Base-by-base conservation (phyloP, 2,329 filamentous ascomycete species). In the Arthroderma sp. region DNA sequence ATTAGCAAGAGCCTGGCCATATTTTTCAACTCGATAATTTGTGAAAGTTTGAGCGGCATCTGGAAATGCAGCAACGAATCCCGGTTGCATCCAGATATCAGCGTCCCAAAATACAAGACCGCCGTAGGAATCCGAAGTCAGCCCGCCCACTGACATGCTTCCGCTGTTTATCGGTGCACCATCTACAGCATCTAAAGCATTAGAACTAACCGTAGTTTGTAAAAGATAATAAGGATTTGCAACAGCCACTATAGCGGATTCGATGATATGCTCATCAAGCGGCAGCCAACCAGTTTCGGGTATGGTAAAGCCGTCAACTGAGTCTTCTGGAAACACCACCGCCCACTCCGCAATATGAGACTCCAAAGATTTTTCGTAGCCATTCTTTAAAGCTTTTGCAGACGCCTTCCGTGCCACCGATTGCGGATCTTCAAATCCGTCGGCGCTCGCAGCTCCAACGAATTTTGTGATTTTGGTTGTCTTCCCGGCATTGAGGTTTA, bases 41-140 rank as follows among this genome's bases (percentile, higher is more conserved):
- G 75, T 73, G 48, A 84, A 77, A 28, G 79, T 73, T 54, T 76
- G 72, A 4, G 74, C 73, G 43, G 75, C 72, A 47, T 75, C 66
- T 1, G 81, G 81, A 54, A 79, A 77, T 0, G 78, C 71, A 1
- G 79, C 68, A 9, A 80, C 75, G 6, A 84, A 60, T 6, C 79
- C 79, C 4, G 80, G 80, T 30, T 78, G 74, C 74, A 81, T 81
- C 77, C 78, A 82, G 3, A 80, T 67, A 56, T 80, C 77, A 9
- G 74, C 72, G 60, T 80, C 77, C 77, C 77, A 81, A 55, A 80
- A 80, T n/a, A 80, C 68, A 33, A 71, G 62, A 0, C 80, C 80
- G 22, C 68, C 81, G 52, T 85, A 85, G 5, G 75, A 80, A 50
- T 82, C 78, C 4, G 78, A 80, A 0, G 71, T 74, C 22, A 84